Conservation (phyloP, 495 filamentous ascomycete genomes). For the Penicillium dipodomyicola region DNA sequence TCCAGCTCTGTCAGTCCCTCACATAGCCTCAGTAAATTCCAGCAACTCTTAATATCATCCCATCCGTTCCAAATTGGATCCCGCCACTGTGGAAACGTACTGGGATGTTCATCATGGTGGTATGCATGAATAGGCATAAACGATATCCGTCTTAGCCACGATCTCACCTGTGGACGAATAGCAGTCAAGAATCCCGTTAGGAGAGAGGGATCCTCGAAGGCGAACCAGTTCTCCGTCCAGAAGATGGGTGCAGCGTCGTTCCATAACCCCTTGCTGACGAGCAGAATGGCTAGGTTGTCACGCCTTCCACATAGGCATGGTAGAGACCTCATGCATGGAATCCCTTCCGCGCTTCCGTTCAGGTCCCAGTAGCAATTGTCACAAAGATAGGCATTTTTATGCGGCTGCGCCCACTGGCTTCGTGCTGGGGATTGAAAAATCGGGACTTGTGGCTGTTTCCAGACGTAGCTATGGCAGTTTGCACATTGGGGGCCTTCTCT, state of each 20-base stretch:
- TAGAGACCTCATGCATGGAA: conserved; percentile 6
- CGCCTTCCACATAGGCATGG: conserved; percentile 26
- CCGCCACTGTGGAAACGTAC: background rate
- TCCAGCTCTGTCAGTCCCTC: conserved; percentile 17
- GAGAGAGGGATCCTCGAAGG: conserved; percentile 21
- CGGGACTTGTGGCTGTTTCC: background rate
- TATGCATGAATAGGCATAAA: background rate
- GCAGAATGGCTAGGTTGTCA: conserved; percentile 18
- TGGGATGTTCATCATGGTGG: background rate
- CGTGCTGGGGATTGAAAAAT: conserved; percentile 19
- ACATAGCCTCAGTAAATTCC: conserved; percentile 11
- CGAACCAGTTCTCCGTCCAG: conserved; percentile 30
- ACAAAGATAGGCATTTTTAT: conserved; percentile 23
- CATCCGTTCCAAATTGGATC: conserved; percentile 1
- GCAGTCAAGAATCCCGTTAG: conserved; percentile 21
- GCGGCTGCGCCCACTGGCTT: conserved; percentile 21
- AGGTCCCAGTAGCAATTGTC: conserved; percentile 24
- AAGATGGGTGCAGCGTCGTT: conserved; percentile 28
- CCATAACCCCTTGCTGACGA: conserved; percentile 24
- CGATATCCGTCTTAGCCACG: conserved; percentile 11
- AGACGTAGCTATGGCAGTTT: background rate
- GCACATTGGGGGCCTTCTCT: background rate
- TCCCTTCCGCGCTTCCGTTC: background rate
- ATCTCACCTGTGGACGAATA: conserved; percentile 16
- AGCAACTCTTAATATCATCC: conserved; percentile 3